Percentiles rank a stretch among this genome's conserved stretches.
These are phyloP conservation scores for Termitomyces sp. DNA, from an alignment of 768 basidiomycete species.

Conservation along the genomic window DNA sequence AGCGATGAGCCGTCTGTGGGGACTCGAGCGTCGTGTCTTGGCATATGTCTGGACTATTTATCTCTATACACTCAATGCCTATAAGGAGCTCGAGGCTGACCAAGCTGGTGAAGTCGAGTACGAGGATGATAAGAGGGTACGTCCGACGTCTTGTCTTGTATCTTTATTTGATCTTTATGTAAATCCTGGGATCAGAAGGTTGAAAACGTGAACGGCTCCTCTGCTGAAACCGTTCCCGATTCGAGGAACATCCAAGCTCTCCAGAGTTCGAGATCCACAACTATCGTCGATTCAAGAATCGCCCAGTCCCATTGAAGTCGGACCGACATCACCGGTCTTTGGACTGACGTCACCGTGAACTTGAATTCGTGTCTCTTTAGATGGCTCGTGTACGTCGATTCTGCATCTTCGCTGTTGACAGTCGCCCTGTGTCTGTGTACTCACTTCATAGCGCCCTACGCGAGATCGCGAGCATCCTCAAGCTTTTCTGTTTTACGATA, in stretches of 20 bases:
- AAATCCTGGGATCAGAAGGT: background rate
- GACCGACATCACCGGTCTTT: background rate
- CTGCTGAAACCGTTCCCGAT: background rate
- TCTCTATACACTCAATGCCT: constrained; percentile 11
- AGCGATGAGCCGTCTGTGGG: constrained; percentile 29
- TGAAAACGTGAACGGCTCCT: background rate
- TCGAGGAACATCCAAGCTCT: background rate
- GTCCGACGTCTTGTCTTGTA: background rate
- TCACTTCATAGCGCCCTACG: background rate
- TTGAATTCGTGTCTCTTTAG: too few relatives aligned
- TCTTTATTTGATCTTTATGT: background rate
- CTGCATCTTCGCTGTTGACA: background rate
- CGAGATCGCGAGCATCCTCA: background rate
- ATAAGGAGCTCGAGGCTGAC: background rate
- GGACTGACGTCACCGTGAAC: background rate
- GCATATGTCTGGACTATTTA: constrained; percentile 34
- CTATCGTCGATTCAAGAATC: background rate
- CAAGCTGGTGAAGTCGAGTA: background rate
- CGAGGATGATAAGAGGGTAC: background rate
- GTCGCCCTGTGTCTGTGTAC: background rate
- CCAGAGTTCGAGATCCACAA: background rate
- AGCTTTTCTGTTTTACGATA: background rate
- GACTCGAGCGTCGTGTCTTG: constrained; percentile 26
- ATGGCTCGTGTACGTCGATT: background rate
- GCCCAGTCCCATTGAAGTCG: background rate